Conservation (phyloP, 2,329 filamentous ascomycete genomes). For the Neofusicoccum sp. region DNA sequence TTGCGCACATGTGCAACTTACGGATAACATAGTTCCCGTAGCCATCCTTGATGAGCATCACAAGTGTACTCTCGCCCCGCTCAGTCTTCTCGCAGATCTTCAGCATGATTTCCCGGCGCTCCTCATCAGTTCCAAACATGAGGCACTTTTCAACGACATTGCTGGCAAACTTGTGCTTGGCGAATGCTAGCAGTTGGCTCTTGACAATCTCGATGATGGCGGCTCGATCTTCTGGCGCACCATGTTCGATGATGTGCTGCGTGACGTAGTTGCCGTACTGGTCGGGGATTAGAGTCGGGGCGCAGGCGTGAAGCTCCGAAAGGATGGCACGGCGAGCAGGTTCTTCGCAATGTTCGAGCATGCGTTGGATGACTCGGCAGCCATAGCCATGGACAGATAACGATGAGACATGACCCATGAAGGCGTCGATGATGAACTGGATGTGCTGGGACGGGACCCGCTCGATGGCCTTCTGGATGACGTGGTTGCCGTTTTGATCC, state of each 20-base stretch:
- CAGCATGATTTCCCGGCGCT: conserved; percentile 66
- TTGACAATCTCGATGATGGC: conserved; percentile 74
- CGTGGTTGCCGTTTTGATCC: conserved; percentile 92
- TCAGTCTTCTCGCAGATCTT: conserved; percentile 59
- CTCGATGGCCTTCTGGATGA: conserved; percentile 91
- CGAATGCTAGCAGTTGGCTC: conserved; percentile 68
- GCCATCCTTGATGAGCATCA: conserved; percentile 80
- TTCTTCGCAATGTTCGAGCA: conserved; percentile 78
- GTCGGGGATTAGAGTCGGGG: conserved; percentile 72
- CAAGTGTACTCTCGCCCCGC: conserved; percentile 68
- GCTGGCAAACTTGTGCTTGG: conserved; percentile 94
- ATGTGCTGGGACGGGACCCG: conserved; percentile 74
- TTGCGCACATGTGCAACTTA: conserved; percentile 53
- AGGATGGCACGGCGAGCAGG: conserved; percentile 71
- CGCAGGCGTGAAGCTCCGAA: conserved; percentile 72
- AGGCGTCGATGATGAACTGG: conserved; percentile 78
- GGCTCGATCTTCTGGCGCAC: conserved; percentile 67
- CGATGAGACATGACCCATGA: conserved; percentile 70
- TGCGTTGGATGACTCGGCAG: conserved; percentile 88
- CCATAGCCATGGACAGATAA: conserved; percentile 80
- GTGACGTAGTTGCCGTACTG: conserved; percentile 96
- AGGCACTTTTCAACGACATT: conserved; percentile 97
- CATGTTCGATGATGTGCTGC: conserved; percentile 84
- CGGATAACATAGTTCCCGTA: conserved; percentile 97
- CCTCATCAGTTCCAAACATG: conserved; percentile 64